Conservation (phyloP, 371 early-diverging fungal genomes). For the Zancudomyces culisetae region DNA sequence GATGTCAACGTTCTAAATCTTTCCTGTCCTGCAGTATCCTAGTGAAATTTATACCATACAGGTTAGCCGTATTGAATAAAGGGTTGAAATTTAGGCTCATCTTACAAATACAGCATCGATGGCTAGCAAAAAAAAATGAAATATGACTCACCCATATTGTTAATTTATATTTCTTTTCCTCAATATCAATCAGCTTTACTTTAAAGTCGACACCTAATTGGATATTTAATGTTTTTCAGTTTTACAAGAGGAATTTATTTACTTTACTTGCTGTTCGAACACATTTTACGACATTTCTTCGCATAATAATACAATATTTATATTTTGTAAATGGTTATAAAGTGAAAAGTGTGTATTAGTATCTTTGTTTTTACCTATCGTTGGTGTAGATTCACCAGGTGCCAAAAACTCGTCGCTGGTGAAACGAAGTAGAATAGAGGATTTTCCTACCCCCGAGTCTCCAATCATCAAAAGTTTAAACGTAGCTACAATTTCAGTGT, state of each 20-base stretch:
- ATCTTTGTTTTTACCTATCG: conserved; percentile 55
- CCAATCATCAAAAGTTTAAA: conserved; percentile 97
- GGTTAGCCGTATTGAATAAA: too few relatives aligned
- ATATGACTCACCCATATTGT: conserved; percentile 73
- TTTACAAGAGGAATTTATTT: too few relatives aligned
- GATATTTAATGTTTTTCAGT: too few relatives aligned
- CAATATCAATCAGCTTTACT: conserved; percentile 85
- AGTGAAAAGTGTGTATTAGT: too few relatives aligned
- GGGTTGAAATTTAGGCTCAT: too few relatives aligned
- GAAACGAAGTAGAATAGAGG: conserved; percentile 86
- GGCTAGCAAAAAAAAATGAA: not conserved
- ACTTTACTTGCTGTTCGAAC: too few relatives aligned
- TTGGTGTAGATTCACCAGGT: conserved; percentile 80
- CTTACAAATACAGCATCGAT: too few relatives aligned
- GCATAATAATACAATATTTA: too few relatives aligned
- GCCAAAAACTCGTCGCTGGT: conserved; percentile 94
- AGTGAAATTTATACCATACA: too few relatives aligned
- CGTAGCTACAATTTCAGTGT: conserved; percentile 30
- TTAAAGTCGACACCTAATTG: conserved; percentile 99
- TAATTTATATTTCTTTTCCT: conserved; percentile 83
- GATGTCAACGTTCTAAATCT: conserved; percentile 98
- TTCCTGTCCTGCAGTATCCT: conserved; percentile 99
- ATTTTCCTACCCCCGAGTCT: conserved; percentile 97
- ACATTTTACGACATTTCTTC: too few relatives aligned
- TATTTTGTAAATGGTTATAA: too few relatives aligned